A percentile compares a stretch with the other conserved stretches of the same genome.
Evolutionary conservation across 2,329 filamentous ascomycete species (phyloP).

Genomic region (Calonectria ilicicola): DNA sequence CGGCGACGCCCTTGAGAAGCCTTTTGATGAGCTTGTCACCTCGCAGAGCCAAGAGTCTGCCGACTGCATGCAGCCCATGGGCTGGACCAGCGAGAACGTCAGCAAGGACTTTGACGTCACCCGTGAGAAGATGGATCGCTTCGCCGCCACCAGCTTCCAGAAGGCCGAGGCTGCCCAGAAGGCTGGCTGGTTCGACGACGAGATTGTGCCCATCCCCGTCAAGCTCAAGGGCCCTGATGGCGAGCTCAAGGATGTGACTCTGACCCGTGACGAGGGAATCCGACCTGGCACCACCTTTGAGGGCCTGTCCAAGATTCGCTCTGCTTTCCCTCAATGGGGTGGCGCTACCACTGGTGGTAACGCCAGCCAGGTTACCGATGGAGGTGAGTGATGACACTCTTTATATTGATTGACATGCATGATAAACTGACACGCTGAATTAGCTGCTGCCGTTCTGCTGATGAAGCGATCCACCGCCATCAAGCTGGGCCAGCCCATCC

Average conservation of each 20-base stretch:
- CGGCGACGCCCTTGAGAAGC: constrained; percentile 76
- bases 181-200: constrained; percentile 90
- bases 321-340: constrained; percentile 92
- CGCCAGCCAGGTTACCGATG: constrained; percentile 94
- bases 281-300: constrained; percentile 91
- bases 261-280: constrained; percentile 91
- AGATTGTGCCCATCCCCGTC: constrained; percentile 90
- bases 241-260: constrained; percentile 79
- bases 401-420: too few relatives aligned
- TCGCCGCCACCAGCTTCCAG: constrained; percentile 87
- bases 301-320: constrained; percentile 83
- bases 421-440: constrained; percentile 22
- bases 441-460: constrained; percentile 85
- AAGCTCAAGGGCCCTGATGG: constrained; percentile 87
- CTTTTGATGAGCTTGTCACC: constrained; percentile 83
- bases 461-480: constrained; percentile 95
- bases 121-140: constrained; percentile 85
- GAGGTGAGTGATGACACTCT: constrained; percentile 63
- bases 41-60: constrained; percentile 77
- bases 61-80: constrained; percentile 96
- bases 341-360: constrained; percentile 91
- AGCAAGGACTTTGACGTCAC: constrained; percentile 88
- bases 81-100: constrained; percentile 97
- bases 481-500: constrained; percentile 87
- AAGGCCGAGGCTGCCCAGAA: constrained; percentile 92